These are phyloP conservation scores for Dalbergia cultrata DNA, from an alignment of 306 rosid genomes.

Conservation along the genomic window DNA sequence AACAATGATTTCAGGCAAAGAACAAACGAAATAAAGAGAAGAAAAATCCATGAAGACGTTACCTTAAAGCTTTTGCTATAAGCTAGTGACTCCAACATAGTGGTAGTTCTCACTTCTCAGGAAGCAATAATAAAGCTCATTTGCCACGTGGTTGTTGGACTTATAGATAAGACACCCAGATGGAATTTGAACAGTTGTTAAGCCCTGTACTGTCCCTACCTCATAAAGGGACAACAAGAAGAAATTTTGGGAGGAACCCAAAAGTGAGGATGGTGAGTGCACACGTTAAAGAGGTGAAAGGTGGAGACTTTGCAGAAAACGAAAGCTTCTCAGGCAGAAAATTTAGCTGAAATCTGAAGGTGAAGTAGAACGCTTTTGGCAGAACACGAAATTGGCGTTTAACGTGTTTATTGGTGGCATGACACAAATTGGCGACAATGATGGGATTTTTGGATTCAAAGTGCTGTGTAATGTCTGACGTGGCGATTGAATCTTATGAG, in stretches of 20 bases:
- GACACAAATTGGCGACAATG: background rate
- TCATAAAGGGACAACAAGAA: background rate
- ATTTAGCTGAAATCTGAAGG: background rate
- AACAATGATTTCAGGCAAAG: background rate
- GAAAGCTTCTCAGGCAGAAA: background rate
- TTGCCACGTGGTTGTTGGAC: background rate
- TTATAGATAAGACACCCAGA: background rate
- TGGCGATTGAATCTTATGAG: constrained; percentile 40
- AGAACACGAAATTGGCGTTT: background rate
- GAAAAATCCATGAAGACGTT: background rate
- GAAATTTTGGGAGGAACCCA: background rate
- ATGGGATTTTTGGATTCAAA: constrained; percentile 26
- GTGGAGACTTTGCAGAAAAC: constrained; percentile 16
- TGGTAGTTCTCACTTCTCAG: constrained; percentile 56
- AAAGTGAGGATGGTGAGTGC: background rate
- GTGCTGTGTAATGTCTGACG: constrained; percentile 42
- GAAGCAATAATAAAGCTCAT: constrained; percentile 56
- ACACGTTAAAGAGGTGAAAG: background rate
- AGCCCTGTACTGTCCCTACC: background rate
- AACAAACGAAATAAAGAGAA: background rate
- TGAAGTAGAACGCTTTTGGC: background rate
- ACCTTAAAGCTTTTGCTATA: constrained; percentile 78
- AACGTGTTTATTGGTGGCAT: background rate
- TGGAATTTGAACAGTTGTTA: background rate
- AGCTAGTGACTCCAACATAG: constrained; percentile 74